Evolutionary conservation across 208 protist genomes (phyloP).

Genomic region (Trypanosoma caninum): DNA sequence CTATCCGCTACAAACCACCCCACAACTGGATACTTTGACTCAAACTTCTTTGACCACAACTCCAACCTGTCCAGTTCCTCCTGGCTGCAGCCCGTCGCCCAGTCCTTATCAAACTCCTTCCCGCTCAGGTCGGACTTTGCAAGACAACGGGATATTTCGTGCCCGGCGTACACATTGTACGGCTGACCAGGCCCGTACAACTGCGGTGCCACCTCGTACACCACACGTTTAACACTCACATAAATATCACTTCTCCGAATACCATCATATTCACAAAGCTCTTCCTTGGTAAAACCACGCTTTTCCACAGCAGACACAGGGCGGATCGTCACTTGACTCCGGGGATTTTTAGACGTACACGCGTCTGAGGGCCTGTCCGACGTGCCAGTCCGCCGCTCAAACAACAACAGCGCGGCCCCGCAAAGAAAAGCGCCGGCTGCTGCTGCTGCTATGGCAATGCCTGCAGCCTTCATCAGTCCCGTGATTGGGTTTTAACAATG

Average conservation of each 20-base stretch:
- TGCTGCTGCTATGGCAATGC: too few species aligned
- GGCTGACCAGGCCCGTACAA: constrained; percentile 76
- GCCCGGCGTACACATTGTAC: constrained; percentile 81
- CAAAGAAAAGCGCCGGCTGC: too few species aligned
- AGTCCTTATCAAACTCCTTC: constrained; percentile 75
- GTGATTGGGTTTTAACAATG: too few species aligned
- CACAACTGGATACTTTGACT: constrained; percentile 79
- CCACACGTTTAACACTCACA: constrained; percentile 74
- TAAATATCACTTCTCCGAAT: constrained; percentile 55
- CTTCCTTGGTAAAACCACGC: constrained; percentile 64
- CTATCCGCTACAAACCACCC: constrained; percentile 79
- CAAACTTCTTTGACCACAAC: constrained; percentile 64
- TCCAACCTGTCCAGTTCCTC: constrained; percentile 72
- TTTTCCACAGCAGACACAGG: constrained; percentile 40
- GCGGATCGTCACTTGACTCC: constrained; percentile 34
- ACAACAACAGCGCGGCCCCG: not conserved
- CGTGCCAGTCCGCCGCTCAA: not conserved
- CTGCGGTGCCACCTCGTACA: constrained; percentile 83
- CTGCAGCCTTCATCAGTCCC: too few species aligned
- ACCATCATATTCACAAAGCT: constrained; percentile 69
- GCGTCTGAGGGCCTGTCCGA: not conserved
- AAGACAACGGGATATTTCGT: constrained; percentile 61
- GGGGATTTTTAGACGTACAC: not conserved
- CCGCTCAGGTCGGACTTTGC: constrained; percentile 56
- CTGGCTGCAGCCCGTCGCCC: constrained; percentile 44